Percentiles rank a stretch among this genome's conserved stretches.
phyloP scores from a whole-genome alignment of 2,329 filamentous ascomycete genomes.

The Alternaria arborescens region DNA sequence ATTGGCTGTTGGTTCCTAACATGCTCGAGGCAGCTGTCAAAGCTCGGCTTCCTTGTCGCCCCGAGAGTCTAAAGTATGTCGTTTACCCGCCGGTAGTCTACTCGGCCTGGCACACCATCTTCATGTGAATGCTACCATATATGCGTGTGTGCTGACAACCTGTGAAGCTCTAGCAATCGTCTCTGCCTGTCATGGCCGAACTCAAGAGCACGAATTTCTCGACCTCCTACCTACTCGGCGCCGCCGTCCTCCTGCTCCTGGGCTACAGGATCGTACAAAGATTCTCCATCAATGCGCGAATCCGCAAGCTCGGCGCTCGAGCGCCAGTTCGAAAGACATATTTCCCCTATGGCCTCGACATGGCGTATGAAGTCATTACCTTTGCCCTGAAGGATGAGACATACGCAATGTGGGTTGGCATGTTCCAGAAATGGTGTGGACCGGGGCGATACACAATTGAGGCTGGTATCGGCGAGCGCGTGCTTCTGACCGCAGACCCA shows the following conservation, averaged over 20 bases:
- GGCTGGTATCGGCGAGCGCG: conserved; percentile 64
- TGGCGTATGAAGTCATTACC: conserved; percentile 66
- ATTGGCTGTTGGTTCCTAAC: not conserved
- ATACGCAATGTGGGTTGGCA: conserved; percentile 67
- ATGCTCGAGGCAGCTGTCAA: not conserved
- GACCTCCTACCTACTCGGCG: conserved; percentile 33
- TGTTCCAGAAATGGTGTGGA: conserved; percentile 56
- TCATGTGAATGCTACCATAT: conserved; percentile 14
- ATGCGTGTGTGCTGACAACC: conserved; percentile 8
- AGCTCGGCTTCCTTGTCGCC: conserved; percentile 9
- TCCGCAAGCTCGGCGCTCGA: conserved; percentile 54
- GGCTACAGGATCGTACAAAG: conserved; percentile 26
- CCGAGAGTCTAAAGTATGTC: not conserved
- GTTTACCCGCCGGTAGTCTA: not conserved
- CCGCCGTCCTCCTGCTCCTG: conserved; percentile 29
- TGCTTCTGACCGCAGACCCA: conserved; percentile 80
- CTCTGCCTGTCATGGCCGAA: conserved; percentile 33
- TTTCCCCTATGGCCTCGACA: conserved; percentile 66
- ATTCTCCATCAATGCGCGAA: conserved; percentile 46
- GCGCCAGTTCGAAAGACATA: conserved; percentile 54
- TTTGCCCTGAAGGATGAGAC: conserved; percentile 64
- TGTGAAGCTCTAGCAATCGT: not conserved
- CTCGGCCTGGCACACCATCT: not conserved
- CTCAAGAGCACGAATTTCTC: conserved; percentile 28
- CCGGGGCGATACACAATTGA: conserved; percentile 67